Conservation (phyloP, 345 rosid species). For the Ailanthus altissimus region DNA sequence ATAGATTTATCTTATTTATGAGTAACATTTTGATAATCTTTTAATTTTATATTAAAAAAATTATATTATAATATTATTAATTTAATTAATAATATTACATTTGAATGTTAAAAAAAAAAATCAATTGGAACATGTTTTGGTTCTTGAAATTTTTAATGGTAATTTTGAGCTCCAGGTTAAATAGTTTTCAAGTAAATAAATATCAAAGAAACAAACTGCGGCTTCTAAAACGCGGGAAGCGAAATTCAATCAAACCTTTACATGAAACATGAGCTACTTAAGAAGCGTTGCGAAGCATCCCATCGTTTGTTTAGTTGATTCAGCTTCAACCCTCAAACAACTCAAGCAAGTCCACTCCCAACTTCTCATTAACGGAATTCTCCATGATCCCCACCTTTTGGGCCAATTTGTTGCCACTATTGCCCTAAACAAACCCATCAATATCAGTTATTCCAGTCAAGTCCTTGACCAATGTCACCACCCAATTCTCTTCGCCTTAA, state of each 20-base stretch:
- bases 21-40: too few relatives aligned
- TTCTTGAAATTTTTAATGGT: too few relatives aligned
- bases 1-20: too few relatives aligned
- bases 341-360: constrained; percentile 59
- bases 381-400: constrained; percentile 39
- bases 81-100: too few relatives aligned
- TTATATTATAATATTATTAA: too few relatives aligned
- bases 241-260: neutral
- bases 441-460: constrained; percentile 45
- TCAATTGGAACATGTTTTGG: too few relatives aligned
- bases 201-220: too few relatives aligned
- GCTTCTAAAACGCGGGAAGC: constrained; percentile 11
- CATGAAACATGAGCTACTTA: constrained; percentile 9
- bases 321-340: constrained; percentile 31
- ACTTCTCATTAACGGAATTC: constrained; percentile 45
- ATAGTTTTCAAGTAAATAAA: too few relatives aligned
- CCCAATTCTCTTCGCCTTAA: constrained; percentile 55
- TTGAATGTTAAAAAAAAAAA: too few relatives aligned
- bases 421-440: constrained; percentile 45
- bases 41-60: too few relatives aligned
- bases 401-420: constrained; percentile 58
- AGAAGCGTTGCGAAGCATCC: constrained; percentile 34
- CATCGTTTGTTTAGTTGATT: constrained; percentile 24
- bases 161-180: too few relatives aligned
- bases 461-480: constrained; percentile 45